Evolutionary conservation across 116 monocot species (phyloP), one percentile per base, ranked within the genome.

Genomic region (Phalaenopsis hybrid): DNA sequence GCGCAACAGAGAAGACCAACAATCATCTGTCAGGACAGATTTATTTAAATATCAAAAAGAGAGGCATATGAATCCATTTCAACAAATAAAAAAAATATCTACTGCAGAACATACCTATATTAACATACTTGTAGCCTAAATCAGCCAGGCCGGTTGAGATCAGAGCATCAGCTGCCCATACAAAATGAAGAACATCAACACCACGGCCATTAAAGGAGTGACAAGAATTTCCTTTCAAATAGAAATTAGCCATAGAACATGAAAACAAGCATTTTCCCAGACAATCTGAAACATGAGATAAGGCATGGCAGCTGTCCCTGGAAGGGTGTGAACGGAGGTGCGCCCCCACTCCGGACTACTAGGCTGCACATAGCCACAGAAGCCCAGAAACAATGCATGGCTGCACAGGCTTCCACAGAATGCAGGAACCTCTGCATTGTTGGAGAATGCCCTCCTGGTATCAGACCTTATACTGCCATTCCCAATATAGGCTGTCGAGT

Each of bases 131-230:
- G 82, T 98, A 98, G 33, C 98, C 98, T 83, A 95, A 86, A 45
- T 84, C 84, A 88, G 95, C 93, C 79, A 98, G 79, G 16, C 98
- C 98, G 61, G 98, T 92, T 55, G 93, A 89, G 37, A 98, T 81
- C 50, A 98, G 93, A 81, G 95, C 93, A 92, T 98, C 93, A 81
- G 98, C 98, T 98, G 93, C 57, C 67, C 21, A 82, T 31, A 85
- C n/a, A 4, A 83, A 83, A 68, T 65, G 25, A 21, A 76, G 49
- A 28, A 77, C 12, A 77, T 49, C 51, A 49, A 51, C 23, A n/a
- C 46, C 21, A 46, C 4, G 21, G 18, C 28, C 18, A 8, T 46
- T 10, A n/a, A 20, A 73, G 73, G 8, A 75, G 45, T 46, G 46
- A 15, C 23, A 73, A 1, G 41, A 73, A 41, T 41, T 73, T 2